Base-by-base conservation (phyloP, 495 filamentous ascomycete species). In the Penicillium turbatum region DNA sequence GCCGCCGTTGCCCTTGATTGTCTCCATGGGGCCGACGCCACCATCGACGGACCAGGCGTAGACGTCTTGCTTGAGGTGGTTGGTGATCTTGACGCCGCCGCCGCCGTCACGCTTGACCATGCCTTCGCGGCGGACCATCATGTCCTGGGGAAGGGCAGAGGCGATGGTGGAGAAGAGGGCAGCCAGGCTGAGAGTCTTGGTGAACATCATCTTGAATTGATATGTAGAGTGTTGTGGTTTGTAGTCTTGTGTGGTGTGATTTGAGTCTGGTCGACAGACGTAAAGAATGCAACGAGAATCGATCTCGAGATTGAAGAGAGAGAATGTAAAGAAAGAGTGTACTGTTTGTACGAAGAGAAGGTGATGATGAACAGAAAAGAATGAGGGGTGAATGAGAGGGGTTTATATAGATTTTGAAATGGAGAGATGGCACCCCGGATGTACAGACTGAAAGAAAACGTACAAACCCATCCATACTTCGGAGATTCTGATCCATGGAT, bases 181-280 rank as follows among this genome's bases (percentile, higher is more conserved):
- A 43, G 66, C 62, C 47, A 72, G 46, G 57, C 67, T 63, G 60
- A 76, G 48, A 53, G 68, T 59, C 67, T 75, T 75, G 62, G 66
- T 64, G 72, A 77, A 76, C 62, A 76, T 66, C 72, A 73, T 77
- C 63, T 70, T 77, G 70, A 70, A 48, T 26, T n/a, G 3, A 19
- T 17, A 30, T 30, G 24, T 55, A 16, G 52, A 46, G 21, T 2
- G 21, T 24, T 2, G 4, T 54, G 47, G 16, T 47, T 31, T 51
- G 51, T 35, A 61, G 53, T 56, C 43, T 34, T 42, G 48, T 56
- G 21, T 67, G 46, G 42, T 59, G 54, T n/a, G 40, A 31, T 48
- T 37, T 39, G 43, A 51, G 48, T 60, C 60, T 68, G 60, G 41
- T 66, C 64, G 50, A 65, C 55, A 66, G 63, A 67, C 39, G 51